These are phyloP conservation scores for Xylariales sp. DNA, from an alignment of 2,329 filamentous ascomycete genomes.

Conservation along the genomic window DNA sequence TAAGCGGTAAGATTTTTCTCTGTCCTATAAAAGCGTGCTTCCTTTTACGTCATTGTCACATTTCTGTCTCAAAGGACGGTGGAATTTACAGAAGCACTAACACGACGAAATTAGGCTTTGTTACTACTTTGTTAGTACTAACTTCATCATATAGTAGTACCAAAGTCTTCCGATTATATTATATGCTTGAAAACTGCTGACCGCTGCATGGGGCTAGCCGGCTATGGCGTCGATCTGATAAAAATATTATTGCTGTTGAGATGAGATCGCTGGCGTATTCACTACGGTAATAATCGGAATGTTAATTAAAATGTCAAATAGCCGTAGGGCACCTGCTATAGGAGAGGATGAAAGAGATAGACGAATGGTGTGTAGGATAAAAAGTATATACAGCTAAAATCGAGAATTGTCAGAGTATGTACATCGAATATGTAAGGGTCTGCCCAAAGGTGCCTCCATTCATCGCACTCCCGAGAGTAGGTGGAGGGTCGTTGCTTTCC, in stretches of 20 bases:
- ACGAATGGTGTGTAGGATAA: background rate
- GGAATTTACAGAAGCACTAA: background rate
- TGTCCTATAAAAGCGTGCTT: background rate
- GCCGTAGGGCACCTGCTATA: background rate
- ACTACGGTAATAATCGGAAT: too few species aligned
- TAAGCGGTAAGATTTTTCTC: background rate
- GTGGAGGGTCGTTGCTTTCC: background rate
- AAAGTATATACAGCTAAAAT: slow-evolving; percentile 39
- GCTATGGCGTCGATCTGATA: background rate
- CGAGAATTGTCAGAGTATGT: slow-evolving; percentile 36
- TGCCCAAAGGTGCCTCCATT: slow-evolving; percentile 2
- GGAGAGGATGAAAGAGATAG: background rate
- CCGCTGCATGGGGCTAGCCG: background rate
- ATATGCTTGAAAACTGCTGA: background rate
- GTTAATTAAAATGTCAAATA: too few species aligned
- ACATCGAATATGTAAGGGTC: slow-evolving; percentile 34
- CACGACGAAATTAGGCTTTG: background rate
- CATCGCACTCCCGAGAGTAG: slow-evolving; percentile 6
- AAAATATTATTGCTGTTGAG: background rate
- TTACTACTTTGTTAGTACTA: background rate
- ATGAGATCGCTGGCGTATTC: background rate
- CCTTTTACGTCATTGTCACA: background rate
- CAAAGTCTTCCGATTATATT: background rate
- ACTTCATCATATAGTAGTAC: too few species aligned
- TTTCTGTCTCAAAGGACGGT: background rate